Evolutionary conservation across 2,329 filamentous ascomycete species (phyloP), one percentile per base, ranked within the genome.

Genomic region (Talaromyces piceae): DNA sequence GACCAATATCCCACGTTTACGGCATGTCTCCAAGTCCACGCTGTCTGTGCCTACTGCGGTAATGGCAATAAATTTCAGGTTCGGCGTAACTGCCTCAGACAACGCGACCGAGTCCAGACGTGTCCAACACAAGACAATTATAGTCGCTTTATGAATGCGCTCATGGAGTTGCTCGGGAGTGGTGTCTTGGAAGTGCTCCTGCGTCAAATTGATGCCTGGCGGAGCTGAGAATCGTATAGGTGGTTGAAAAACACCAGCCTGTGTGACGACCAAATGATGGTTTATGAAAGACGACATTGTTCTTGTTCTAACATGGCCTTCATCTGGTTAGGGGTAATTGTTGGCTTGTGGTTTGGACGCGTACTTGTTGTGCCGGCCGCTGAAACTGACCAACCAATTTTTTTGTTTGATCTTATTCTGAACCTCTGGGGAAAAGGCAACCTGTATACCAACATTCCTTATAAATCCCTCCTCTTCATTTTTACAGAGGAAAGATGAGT

Each of bases 1-100:
- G 31, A 78, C 68, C 12, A 67, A 65, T 47, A 78, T 68, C 27
- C 72, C 72, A 13, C 72, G 66, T 47, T 65, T 63, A 33, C 64
- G 64, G 52, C 69, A 73, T 44, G 72, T 72, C 4, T 66, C 62
- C 30, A 74, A 67, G 58, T 77, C 73, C 26, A 78, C 63, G 52
- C 68, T 69, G 58, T 76, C 73, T 47, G 69, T 72, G 41, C 76
- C 76, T 5, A 73, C 72, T 27, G 74, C 75, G 56, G 71, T 70
- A 16, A 73, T 63, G 39, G 71, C 69, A 46, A 78, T 65, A 22
- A 74, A 64, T 51, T 68, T 65, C 26, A 78, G 66, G 51, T 71
- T 59, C 13, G 74, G 73, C 16, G 77, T 67, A 22, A 67, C 64
- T 20, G 65, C 64, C 22, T 70, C 65, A n/a, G 70, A 67, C 22